Percentiles rank a stretch among this genome's conserved stretches.
Conservation (phyloP, 306 rosid species). For the Oemleria cerasiformis region DNA sequence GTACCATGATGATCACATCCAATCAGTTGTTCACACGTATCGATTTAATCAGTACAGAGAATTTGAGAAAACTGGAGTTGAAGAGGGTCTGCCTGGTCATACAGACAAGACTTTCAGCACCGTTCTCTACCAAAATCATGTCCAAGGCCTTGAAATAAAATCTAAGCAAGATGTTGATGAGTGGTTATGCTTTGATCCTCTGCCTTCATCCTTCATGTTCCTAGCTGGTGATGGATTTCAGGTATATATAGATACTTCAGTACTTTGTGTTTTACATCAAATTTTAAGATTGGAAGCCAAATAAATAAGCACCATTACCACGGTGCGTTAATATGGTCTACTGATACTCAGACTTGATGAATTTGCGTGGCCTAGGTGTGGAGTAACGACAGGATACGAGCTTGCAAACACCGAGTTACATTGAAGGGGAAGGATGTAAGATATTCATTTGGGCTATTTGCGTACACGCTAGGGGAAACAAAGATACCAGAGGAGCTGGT, state of each 20-base stretch:
- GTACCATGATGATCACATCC: constrained; percentile 1
- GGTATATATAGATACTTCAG: not conserved
- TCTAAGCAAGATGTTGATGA: not conserved
- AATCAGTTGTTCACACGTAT: not conserved
- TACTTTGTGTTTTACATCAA: no score
- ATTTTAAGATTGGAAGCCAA: no score
- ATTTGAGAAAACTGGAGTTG: not conserved
- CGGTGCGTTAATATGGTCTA: no score
- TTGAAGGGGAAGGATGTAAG: not conserved
- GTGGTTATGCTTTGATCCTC: not conserved
- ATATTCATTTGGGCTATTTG: constrained; percentile 19
- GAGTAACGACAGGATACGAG: constrained; percentile 33
- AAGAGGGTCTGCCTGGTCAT: not conserved
- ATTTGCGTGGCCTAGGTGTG: constrained; percentile 16
- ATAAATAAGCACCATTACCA: no score
- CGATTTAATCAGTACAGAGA: not conserved
- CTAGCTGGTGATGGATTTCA: constrained; percentile 8
- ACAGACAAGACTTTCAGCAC: not conserved
- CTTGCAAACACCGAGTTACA: constrained; percentile 20
- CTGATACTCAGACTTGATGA: no score
- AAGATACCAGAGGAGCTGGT: constrained; percentile 21
- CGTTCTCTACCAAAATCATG: constrained; percentile 4
- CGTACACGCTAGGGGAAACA: not conserved
- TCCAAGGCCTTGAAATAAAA: not conserved
- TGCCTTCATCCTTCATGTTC: constrained; percentile 1